Evolutionary conservation across 2,329 filamentous ascomycete species (phyloP), one percentile per base, ranked within the genome.

Genomic region (Camptophora hylomeconis): DNA sequence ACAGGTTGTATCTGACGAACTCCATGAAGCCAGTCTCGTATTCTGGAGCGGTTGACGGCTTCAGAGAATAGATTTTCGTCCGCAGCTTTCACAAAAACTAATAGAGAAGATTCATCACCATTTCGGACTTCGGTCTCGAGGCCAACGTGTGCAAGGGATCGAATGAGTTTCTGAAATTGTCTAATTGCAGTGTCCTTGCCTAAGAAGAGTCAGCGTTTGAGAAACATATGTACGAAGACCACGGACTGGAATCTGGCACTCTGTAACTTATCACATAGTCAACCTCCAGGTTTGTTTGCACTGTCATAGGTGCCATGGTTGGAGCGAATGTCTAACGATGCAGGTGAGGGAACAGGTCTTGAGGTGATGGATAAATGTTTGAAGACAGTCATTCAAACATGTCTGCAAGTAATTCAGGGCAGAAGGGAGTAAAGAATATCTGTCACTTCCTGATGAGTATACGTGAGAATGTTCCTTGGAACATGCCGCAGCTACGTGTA

Each of bases 11-110:
- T 69, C 27, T 80, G 69, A 38, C 83, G 76, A 31, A 94, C 78
- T 29, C 86, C 84, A 50, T 89, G 79, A 18, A 95, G 72, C 83
- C 86, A 98, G 57, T 95, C 89, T 50, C 84, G 80, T 11, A 94
- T 75, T 40, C 89, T 80, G 32, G 80, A 81, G 40, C 83, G 73
- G 54, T 93, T 92, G 27, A 93, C 70, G 46, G 92, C 81, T 40
- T 75, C 73, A 35, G 70, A 71, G 35, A 98, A 65, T 39, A 84
- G 72, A 44, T 74, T 65, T 37, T 78, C 67, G 13, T 82, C 84
- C 19, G 78, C 75, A 22, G 92, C 72, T 48, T 77, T 80, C 48
- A 86, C 68, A 51, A 93, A 94, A 42, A 95, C 59, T 26, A 95
- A 65, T 20, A 95, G 61, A 3, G 81, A 81, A 32, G 71, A 65